Base-by-base conservation (phyloP, 2,329 filamentous ascomycete species). In the Pestalotiopsis fici region DNA sequence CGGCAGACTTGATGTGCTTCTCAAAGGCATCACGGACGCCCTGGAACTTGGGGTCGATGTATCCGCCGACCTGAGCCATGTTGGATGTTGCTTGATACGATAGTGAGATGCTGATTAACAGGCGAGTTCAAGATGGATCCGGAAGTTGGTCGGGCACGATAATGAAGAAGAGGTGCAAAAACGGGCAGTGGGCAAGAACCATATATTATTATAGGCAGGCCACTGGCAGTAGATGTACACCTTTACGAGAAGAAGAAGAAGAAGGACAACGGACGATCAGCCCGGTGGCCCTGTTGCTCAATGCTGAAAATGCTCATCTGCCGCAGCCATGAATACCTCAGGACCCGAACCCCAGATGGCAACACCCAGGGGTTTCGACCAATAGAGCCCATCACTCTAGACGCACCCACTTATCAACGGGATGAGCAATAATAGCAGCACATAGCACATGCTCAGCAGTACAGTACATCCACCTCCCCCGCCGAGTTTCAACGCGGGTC, bases 41-140 rank as follows among this genome's bases (percentile, higher is more conserved):
- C 1, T 75, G 67, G 71, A 85, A 85, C 25, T 72, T 72, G 4
- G 76, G 69, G 39, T 81, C 74, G 64, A 75, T 79, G 4, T 74
- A 65, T 4, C 83, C 83, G n/a, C 82, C 72, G 18, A 79, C 70
- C 59, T 69, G 55, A 27, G 67, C 66, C 69, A 70, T 70, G 35
- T 23, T 65, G 59, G 43, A 23, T 25, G 13, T 25, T 13, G 13
- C n/a, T 47, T 35, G 31, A 35, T 35, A 35, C 11, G 7, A 43
- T 28, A 23, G 39, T 9, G 9, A 25, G 59, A 62, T 12, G 28
- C 13, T n/a, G 28, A 27, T 7, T 59, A 21, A 18, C 18, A 27
- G 31, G 4, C 21, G 27, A 37, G 18, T 60, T 27, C 57, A 27
- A 37, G 27, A 18, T 39, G 28, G 13, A 12, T 60, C 28, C 27